Evolutionary conservation across 371 early-diverging fungal genomes (phyloP).

Genomic region (Batkoa obscura): DNA sequence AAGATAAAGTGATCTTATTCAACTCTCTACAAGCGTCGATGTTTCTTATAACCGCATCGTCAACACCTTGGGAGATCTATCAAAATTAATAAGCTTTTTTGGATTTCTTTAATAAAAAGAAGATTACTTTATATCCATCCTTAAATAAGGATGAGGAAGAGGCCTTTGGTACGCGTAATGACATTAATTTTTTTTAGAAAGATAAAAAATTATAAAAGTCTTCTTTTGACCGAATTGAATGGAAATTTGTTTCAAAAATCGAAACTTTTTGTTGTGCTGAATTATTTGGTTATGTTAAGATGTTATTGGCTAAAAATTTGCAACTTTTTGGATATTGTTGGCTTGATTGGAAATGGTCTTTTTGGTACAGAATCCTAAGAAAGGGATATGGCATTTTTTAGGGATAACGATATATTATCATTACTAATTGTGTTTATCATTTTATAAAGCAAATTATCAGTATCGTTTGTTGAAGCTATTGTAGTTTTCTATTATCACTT

Average conservation of each 20-base stretch:
- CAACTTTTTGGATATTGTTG: not conserved
- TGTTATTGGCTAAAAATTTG: not conserved
- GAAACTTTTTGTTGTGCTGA: not conserved
- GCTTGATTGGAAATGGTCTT: not conserved
- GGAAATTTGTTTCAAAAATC: not conserved
- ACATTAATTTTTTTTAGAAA: conserved; percentile 31
- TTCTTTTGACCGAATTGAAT: not conserved
- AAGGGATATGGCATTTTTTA: too few relatives aligned
- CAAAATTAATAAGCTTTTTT: not conserved
- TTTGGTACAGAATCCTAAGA: not conserved
- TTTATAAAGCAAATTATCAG: too few relatives aligned
- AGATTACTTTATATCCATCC: conserved; percentile 85
- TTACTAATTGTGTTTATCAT: too few relatives aligned
- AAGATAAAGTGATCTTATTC: conserved; percentile 78
- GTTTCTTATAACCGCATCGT: conserved; percentile 88
- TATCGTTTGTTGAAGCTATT: too few relatives aligned
- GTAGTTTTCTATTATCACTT: too few relatives aligned
- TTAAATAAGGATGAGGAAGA: conserved; percentile 81
- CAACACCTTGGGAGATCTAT: conserved; percentile 85
- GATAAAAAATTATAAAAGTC: not conserved
- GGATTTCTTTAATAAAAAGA: not conserved
- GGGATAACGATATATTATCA: too few relatives aligned
- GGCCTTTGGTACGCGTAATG: conserved; percentile 79
- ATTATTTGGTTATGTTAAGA: not conserved
- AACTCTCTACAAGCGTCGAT: conserved; percentile 86